phyloP scores from a whole-genome alignment of 352 stramenopile species.

The Globisporangium yorkense region DNA sequence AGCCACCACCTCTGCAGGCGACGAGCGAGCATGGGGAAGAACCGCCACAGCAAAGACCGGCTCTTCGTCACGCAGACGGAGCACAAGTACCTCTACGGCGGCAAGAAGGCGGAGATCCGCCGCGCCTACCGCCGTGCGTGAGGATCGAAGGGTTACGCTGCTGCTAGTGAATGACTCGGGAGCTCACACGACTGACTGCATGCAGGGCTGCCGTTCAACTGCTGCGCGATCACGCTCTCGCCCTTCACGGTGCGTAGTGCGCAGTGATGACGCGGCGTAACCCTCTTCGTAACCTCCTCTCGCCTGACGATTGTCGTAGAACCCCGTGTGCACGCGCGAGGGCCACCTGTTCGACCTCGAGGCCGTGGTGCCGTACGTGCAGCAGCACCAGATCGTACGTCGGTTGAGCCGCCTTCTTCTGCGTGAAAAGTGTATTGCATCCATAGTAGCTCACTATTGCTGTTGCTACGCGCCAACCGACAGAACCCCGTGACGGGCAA shows the following conservation, averaged over 20 bases:
- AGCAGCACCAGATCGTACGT: conserved; percentile 91
- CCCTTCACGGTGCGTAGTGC: conserved; percentile 60
- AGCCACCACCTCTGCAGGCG: too few species aligned
- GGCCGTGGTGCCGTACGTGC: conserved; percentile 94
- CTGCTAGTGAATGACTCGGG: not conserved
- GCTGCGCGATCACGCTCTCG: conserved; percentile 95
- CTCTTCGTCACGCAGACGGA: conserved; percentile 88
- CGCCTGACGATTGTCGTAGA: conserved; percentile 24
- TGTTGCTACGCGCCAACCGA: not conserved
- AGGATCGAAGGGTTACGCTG: not conserved
- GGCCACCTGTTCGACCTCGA: conserved; percentile 97
- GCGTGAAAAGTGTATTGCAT: not conserved
- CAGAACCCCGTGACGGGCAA: conserved; percentile 94
- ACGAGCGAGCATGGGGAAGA: conserved; percentile 77
- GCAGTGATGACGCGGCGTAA: too few species aligned
- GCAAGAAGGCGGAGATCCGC: conserved; percentile 86
- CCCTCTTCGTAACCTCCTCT: not conserved
- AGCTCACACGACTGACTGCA: not conserved
- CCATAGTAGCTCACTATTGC: too few species aligned
- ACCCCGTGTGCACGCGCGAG: conserved; percentile 91
- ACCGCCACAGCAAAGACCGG: conserved; percentile 87
- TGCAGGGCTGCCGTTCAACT: conserved; percentile 95
- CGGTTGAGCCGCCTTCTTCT: too few species aligned
- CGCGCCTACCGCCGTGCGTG: conserved; percentile 70
- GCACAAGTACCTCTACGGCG: conserved; percentile 92